phyloP scores from a whole-genome alignment of 139 green algal genomes.

The Deuterostichococcus epilithicus region DNA sequence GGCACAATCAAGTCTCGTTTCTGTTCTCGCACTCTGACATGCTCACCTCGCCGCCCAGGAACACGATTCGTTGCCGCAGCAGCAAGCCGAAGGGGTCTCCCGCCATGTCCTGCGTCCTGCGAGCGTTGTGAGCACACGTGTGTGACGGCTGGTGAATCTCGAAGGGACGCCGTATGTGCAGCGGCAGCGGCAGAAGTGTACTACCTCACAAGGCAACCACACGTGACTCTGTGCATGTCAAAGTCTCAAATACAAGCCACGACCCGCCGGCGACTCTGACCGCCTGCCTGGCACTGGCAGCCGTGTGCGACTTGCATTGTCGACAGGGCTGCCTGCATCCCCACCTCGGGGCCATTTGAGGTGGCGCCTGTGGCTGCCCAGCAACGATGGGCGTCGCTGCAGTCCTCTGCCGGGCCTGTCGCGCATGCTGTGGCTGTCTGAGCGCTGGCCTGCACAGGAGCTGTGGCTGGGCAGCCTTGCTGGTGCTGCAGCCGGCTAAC shows the following conservation, averaged over 20 bases:
- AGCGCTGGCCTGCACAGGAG: not conserved
- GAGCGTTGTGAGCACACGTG: too few species aligned
- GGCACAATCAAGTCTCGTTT: too few species aligned
- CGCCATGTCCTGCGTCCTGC: constrained; percentile 68
- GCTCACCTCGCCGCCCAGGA: constrained; percentile 84
- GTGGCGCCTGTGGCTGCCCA: not conserved
- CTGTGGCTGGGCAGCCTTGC: not conserved
- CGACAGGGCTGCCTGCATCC: too few species aligned
- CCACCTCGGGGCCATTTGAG: not conserved
- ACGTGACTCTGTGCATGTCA: too few species aligned
- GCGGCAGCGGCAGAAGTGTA: too few species aligned
- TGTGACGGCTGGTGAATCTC: too few species aligned
- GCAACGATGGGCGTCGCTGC: not conserved
- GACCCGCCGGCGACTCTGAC: too few species aligned
- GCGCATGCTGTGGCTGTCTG: not conserved
- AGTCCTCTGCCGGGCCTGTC: not conserved
- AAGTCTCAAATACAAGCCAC: too few species aligned
- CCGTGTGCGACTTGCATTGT: too few species aligned
- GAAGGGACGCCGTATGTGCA: too few species aligned
- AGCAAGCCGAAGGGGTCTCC: constrained; percentile 95
- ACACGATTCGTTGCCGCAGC: constrained; percentile 90
- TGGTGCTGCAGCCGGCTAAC: not conserved
- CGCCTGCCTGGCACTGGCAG: too few species aligned
- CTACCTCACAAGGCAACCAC: too few species aligned
- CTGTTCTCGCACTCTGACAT: not conserved